Percentiles rank a stretch among this genome's conserved stretches.
phyloP scores from a whole-genome alignment of 192 early-diverging fungal species.

The Cladochytrium replicatum region DNA sequence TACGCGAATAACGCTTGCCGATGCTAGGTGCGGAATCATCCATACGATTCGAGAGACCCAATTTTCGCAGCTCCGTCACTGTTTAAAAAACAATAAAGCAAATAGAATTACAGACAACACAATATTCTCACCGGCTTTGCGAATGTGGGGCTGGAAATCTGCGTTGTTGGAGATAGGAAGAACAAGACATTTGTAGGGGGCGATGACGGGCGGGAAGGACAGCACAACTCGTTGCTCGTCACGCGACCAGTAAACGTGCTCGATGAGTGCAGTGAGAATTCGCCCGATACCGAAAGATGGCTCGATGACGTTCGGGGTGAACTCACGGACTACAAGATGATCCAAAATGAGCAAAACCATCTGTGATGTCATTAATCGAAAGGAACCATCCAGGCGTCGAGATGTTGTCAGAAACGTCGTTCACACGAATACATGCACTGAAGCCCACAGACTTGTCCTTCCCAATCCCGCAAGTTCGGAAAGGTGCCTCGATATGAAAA shows the following conservation, averaged over 20 bases:
- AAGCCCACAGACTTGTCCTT: no score
- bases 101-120: no score
- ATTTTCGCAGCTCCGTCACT: slow-evolving; percentile 60
- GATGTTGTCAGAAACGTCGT: no score
- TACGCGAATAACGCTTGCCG: slow-evolving; percentile 91
- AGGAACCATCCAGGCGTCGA: no score
- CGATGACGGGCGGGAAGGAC: slow-evolving; percentile 82
- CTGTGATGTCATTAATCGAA: no score
- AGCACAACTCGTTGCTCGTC: slow-evolving; percentile 86
- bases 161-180: slow-evolving; percentile 74
- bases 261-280: slow-evolving; percentile 90
- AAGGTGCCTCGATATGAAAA: neutral
- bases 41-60: slow-evolving; percentile 70
- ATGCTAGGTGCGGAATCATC: slow-evolving; percentile 85
- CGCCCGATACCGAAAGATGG: slow-evolving; percentile 99
- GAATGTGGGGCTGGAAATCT: slow-evolving; percentile 62
- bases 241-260: slow-evolving; percentile 88
- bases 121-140: slow-evolving; percentile 34
- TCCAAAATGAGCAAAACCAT: slow-evolving; percentile 7
- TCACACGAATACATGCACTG: no score
- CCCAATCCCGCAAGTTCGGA: slow-evolving; percentile 8
- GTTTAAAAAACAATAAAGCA: no score
- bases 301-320: slow-evolving; percentile 97
- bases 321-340: slow-evolving; percentile 74
- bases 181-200: slow-evolving; percentile 90